Percentiles rank a stretch among this genome's conserved stretches.
Evolutionary conservation across 1,284 basidiomycete species (phyloP).

Genomic region (Mycosarcoma mackinlayi): DNA sequence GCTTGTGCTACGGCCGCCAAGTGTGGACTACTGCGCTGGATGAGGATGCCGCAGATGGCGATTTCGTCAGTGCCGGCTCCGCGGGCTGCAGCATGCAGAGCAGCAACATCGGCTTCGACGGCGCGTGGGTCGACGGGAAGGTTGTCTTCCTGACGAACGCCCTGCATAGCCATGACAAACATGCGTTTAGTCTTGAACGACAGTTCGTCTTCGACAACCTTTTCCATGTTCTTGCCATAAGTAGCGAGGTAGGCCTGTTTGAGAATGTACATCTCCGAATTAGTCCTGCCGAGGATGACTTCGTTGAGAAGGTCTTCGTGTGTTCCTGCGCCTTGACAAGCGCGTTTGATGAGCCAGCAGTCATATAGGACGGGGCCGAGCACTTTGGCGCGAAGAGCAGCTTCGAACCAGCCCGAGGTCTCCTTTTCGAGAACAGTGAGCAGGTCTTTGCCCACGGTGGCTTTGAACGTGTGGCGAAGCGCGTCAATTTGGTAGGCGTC

Average conservation of each 20-base stretch:
- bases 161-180: conserved; percentile 62
- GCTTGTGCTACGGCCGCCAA: conserved; percentile 61
- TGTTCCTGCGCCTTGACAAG: conserved; percentile 64
- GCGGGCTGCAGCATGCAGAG: conserved; percentile 39
- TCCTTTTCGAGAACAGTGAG: conserved; percentile 63
- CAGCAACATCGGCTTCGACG: conserved; percentile 49
- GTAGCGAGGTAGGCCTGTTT: conserved; percentile 61
- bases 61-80: conserved; percentile 62
- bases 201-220: conserved; percentile 65
- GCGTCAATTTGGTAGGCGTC: conserved; percentile 62
- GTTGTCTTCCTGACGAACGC: conserved; percentile 58
- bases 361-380: conserved; percentile 64
- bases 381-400: conserved; percentile 53
- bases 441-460: conserved; percentile 62
- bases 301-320: conserved; percentile 67
- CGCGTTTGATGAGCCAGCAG: conserved; percentile 62
- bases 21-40: conserved; percentile 61
- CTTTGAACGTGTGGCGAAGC: conserved; percentile 59
- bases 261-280: conserved; percentile 62
- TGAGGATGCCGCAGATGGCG: conserved; percentile 63
- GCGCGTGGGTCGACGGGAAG: conserved; percentile 45
- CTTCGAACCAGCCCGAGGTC: conserved; percentile 64
- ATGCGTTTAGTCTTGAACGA: conserved; percentile 66
- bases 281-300: conserved; percentile 61
- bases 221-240: conserved; percentile 60